Percentiles rank a stretch among this genome's conserved stretches.
These are phyloP conservation scores for Fragaria vesca DNA, from an alignment of 306 rosid species.

Conservation along the genomic window DNA sequence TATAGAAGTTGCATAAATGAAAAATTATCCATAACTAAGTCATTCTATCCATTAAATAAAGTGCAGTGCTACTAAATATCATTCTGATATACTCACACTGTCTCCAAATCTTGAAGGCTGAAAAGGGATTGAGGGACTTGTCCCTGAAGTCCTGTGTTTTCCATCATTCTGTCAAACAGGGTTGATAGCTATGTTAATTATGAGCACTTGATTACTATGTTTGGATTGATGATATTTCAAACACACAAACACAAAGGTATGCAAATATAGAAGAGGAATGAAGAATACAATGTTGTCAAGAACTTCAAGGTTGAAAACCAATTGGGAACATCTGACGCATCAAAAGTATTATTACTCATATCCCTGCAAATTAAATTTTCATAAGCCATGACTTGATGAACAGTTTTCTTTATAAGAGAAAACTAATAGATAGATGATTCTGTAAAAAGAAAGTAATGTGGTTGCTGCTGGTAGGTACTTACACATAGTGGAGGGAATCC, in stretches of 20 bases:
- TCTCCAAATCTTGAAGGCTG: slow-evolving; percentile 39
- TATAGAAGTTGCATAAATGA: background rate
- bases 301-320: slow-evolving; percentile 43
- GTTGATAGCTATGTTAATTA: background rate
- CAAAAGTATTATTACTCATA: slow-evolving; percentile 59
- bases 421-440: background rate
- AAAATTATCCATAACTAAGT: no score
- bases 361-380: slow-evolving; percentile 41
- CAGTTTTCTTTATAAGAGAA: background rate
- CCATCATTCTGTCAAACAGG: slow-evolving; percentile 53
- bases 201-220: background rate
- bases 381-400: background rate
- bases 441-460: background rate
- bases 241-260: background rate
- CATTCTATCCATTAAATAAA: background rate
- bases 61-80: background rate
- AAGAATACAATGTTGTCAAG: slow-evolving; percentile 61
- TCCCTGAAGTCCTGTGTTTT: slow-evolving; percentile 41
- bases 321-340: slow-evolving; percentile 38
- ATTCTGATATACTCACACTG: slow-evolving; percentile 47
- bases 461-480: slow-evolving; percentile 4
- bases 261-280: background rate
- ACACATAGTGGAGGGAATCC: slow-evolving; percentile 48
- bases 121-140: slow-evolving; percentile 48
- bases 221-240: background rate